Evolutionary conservation across 495 filamentous ascomycete species (phyloP).

Genomic region (Echria macrotheca): DNA sequence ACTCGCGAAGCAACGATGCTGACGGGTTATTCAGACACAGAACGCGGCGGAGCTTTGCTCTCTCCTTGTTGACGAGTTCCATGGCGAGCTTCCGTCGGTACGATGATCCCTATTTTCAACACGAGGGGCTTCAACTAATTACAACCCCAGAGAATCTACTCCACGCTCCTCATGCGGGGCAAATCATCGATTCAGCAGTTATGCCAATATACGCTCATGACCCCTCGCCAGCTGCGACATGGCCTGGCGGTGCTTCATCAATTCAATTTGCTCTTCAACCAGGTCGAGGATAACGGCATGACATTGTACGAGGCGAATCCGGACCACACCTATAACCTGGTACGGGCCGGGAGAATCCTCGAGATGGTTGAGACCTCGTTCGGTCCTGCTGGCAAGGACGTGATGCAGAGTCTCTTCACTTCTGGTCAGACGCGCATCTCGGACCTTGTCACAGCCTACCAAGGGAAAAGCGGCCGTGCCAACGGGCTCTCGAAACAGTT

Average conservation of each 20-base stretch:
- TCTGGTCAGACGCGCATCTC: slow-evolving; percentile 71
- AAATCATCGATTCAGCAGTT: slow-evolving; percentile 67
- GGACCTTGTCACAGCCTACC: slow-evolving; percentile 54
- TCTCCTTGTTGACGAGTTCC: slow-evolving; percentile 80
- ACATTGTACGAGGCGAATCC: slow-evolving; percentile 78
- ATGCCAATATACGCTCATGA: slow-evolving; percentile 59
- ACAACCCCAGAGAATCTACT: slow-evolving; percentile 61
- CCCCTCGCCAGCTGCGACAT: slow-evolving; percentile 62
- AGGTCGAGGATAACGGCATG: slow-evolving; percentile 56
- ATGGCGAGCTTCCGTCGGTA: slow-evolving; percentile 88
- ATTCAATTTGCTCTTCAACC: slow-evolving; percentile 76
- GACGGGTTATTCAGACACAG: slow-evolving; percentile 37
- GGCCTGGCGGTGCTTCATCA: slow-evolving; percentile 81
- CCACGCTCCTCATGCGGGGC: slow-evolving; percentile 69
- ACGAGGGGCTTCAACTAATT: slow-evolving; percentile 15
- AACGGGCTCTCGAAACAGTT: slow-evolving; percentile 15
- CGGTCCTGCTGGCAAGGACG: slow-evolving; percentile 60
- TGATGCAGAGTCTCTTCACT: slow-evolving; percentile 68
- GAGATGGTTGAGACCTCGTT: slow-evolving; percentile 64
- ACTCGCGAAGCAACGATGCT: too few species aligned
- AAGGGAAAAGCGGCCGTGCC: slow-evolving; percentile 30
- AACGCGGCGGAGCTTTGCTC: slow-evolving; percentile 75
- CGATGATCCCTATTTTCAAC: slow-evolving; percentile 23
- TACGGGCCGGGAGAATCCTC: slow-evolving; percentile 77
- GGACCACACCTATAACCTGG: slow-evolving; percentile 67